Evolutionary conservation across 1,284 basidiomycete species (phyloP).

Genomic region (Polyporus tsugae): DNA sequence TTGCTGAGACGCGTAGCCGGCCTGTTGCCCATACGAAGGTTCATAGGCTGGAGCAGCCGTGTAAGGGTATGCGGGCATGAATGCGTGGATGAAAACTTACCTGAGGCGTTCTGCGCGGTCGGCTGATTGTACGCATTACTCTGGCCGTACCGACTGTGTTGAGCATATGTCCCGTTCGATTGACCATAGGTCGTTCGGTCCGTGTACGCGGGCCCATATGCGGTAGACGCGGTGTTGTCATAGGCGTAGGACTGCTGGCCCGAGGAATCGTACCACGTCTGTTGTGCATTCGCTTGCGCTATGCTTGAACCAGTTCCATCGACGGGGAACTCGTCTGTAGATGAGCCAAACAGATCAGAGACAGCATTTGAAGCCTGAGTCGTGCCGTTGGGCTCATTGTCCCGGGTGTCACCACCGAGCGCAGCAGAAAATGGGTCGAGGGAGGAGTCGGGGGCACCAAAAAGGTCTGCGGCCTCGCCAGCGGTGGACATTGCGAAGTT

Average conservation of each 20-base stretch:
- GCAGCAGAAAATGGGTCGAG: slow-evolving; percentile 70
- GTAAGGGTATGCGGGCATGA: slow-evolving; percentile 4
- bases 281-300: slow-evolving; percentile 44
- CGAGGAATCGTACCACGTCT: slow-evolving; percentile 35
- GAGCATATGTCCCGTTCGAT: slow-evolving; percentile 29
- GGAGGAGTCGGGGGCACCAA: slow-evolving; percentile 66
- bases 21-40: slow-evolving; percentile 27
- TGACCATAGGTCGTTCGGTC: slow-evolving; percentile 24
- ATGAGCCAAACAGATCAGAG: slow-evolving; percentile 38
- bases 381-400: slow-evolving; percentile 22
- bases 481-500: slow-evolving; percentile 59
- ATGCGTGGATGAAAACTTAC: slow-evolving; percentile 12
- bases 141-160: slow-evolving; percentile 27
- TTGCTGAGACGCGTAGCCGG: slow-evolving; percentile 22
- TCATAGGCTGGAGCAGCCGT: slow-evolving; percentile 24
- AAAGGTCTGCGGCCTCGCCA: slow-evolving; percentile 81
- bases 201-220: slow-evolving; percentile 34
- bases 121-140: slow-evolving; percentile 14
- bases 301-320: slow-evolving; percentile 27
- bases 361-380: slow-evolving; percentile 30
- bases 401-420: slow-evolving; percentile 52
- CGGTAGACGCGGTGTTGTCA: slow-evolving; percentile 25
- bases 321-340: slow-evolving; percentile 28
- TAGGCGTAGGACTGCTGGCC: slow-evolving; percentile 26
- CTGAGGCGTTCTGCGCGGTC: slow-evolving; percentile 16